Percentiles rank a stretch among this genome's conserved stretches.
Evolutionary conservation across 495 filamentous ascomycete species (phyloP).

Genomic region (Collariella sp.): DNA sequence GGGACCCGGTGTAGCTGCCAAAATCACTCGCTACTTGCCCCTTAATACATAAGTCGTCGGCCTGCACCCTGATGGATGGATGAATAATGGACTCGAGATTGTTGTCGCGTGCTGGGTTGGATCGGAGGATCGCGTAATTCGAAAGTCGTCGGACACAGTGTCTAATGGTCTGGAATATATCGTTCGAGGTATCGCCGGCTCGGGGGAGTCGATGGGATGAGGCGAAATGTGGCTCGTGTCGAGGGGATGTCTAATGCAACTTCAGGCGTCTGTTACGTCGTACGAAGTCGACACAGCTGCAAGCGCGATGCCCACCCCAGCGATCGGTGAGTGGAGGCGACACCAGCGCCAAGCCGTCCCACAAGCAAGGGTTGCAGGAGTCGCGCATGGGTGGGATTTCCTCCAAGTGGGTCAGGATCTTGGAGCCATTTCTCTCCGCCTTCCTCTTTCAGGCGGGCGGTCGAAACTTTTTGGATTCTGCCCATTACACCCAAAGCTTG

Average conservation of each 20-base stretch:
- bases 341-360: slow-evolving; percentile 1
- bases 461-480: slow-evolving; percentile 22
- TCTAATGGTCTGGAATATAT: not conserved
- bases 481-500: slow-evolving; percentile 10
- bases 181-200: not conserved
- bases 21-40: slow-evolving; percentile 12
- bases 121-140: not conserved
- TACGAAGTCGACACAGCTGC: not conserved
- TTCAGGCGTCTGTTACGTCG: slow-evolving; percentile 10
- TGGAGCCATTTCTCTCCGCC: slow-evolving; percentile 9
- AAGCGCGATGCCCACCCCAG: not conserved
- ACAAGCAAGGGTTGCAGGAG: not conserved
- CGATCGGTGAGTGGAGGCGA: not conserved
- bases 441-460: slow-evolving; percentile 9
- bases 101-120: slow-evolving; percentile 1
- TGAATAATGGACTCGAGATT: not conserved
- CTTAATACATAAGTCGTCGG: slow-evolving; percentile 7
- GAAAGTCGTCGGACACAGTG: not conserved
- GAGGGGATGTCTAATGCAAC: slow-evolving; percentile 10
- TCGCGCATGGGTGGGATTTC: not conserved
- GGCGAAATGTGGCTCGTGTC: not conserved
- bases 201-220: slow-evolving; percentile 1
- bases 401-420: not conserved
- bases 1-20: slow-evolving; percentile 3
- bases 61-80: not conserved